phyloP scores from a whole-genome alignment of 2,329 filamentous ascomycete genomes.

The Aspergillus sp. region DNA sequence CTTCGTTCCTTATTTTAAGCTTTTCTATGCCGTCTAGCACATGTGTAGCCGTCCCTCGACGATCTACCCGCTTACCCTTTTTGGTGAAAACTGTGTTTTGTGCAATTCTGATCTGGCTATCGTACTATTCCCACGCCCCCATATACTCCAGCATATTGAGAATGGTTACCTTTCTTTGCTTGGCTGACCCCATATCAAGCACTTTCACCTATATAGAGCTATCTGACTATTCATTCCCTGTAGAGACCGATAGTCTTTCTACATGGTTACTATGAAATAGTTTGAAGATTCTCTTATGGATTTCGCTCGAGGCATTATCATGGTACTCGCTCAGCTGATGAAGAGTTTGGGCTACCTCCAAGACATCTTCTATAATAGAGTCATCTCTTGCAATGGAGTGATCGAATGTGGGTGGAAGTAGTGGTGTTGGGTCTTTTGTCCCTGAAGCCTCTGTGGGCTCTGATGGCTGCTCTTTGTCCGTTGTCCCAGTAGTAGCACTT shows the following conservation, averaged over 20 bases:
- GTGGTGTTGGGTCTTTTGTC: not conserved
- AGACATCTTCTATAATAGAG: not conserved
- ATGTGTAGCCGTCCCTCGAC: conserved; percentile 5
- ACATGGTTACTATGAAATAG: not conserved
- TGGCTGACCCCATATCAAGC: conserved; percentile 9
- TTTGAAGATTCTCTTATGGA: conserved; percentile 4
- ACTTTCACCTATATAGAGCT: conserved; percentile 15
- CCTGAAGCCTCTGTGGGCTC: no score
- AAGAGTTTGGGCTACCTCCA: not conserved
- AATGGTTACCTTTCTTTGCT: conserved; percentile 6
- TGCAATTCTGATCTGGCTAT: conserved; percentile 8
- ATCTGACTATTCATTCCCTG: conserved; percentile 14
- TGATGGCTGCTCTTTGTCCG: no score
- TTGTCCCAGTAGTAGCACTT: no score
- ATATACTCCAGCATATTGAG: conserved; percentile 21
- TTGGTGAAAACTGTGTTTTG: conserved; percentile 12
- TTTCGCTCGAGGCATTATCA: not conserved
- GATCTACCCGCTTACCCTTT: conserved; percentile 7
- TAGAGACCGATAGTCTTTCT: not conserved
- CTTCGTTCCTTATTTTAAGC: not conserved
- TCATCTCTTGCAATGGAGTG: not conserved
- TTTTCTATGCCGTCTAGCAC: conserved; percentile 8
- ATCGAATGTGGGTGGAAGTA: not conserved
- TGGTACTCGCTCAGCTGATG: conserved; percentile 4
- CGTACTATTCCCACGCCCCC: conserved; percentile 15